Evolutionary conservation across 106 monocot genomes (phyloP).

Genomic region (Ottelia alismoides): DNA sequence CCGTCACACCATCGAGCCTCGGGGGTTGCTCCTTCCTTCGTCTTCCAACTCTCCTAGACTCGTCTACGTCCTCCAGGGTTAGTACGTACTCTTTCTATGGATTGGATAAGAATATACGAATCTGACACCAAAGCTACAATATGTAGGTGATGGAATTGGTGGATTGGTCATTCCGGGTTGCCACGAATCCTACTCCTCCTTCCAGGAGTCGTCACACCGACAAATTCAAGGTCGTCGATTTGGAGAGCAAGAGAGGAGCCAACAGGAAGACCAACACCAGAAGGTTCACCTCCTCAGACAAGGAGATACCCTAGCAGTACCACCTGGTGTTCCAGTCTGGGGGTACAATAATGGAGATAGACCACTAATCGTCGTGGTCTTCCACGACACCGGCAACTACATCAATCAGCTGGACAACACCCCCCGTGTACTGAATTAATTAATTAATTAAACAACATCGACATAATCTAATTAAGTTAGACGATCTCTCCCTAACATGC

Average conservation of each 20-base stretch:
- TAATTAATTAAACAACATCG: too few relatives aligned
- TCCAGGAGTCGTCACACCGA: neutral
- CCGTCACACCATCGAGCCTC: constrained; percentile 6
- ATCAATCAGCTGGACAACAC: constrained; percentile 42
- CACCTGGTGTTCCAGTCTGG: constrained; percentile 45
- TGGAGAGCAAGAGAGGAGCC: constrained; percentile 28
- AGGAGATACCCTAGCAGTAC: constrained; percentile 47
- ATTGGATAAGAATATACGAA: too few relatives aligned
- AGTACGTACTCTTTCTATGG: too few relatives aligned
- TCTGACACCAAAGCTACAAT: neutral
- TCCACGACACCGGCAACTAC: constrained; percentile 28
- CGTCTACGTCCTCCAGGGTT: constrained; percentile 12
- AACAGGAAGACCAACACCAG: too few relatives aligned
- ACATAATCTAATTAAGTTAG: too few relatives aligned
- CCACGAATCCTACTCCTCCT: constrained; percentile 3
- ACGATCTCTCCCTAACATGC: too few relatives aligned
- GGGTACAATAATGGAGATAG: constrained; percentile 50
- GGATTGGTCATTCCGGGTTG: too few relatives aligned
- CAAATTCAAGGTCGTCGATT: neutral
- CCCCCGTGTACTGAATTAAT: constrained; percentile 19
- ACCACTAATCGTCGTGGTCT: constrained; percentile 17
- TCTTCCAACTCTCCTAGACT: constrained; percentile 6
- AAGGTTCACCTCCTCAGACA: constrained; percentile 29
- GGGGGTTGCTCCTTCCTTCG: constrained; percentile 1
- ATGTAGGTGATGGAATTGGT: constrained; percentile 1